A percentile compares a stretch with the other conserved stretches of the same genome.
Conservation (phyloP, 192 early-diverging fungal species). For the Coemansia sp. region DNA sequence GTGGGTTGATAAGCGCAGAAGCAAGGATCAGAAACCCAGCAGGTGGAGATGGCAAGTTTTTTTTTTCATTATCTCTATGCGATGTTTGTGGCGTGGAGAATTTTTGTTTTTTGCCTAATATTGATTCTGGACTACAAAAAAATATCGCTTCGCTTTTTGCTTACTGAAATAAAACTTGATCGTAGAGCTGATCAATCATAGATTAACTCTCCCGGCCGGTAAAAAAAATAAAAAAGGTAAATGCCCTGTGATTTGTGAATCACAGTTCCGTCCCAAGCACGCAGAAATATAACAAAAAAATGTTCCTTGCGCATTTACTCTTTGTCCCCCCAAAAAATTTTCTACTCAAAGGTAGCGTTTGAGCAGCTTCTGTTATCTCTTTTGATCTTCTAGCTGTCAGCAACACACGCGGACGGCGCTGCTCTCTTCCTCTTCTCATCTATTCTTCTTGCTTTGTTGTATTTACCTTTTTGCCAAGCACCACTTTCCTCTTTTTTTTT, state of each 20-base stretch:
- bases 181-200: neutral
- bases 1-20: neutral
- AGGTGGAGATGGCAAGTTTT: no score
- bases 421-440: neutral
- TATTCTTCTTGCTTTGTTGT: neutral
- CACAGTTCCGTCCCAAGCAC: neutral
- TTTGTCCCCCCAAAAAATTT: neutral
- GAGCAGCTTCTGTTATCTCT: neutral
- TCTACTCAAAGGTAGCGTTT: neutral
- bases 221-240: neutral
- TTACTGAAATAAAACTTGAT: neutral
- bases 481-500: constrained; percentile 8
- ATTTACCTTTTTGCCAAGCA: neutral
- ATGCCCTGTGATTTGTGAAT: neutral
- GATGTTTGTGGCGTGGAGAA: no score
- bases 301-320: neutral
- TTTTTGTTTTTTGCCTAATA: no score
- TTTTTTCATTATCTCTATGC: no score
- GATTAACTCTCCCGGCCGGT: neutral
- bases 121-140: neutral
- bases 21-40: neutral
- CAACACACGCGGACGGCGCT: no score
- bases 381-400: neutral
- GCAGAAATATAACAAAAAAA: neutral
- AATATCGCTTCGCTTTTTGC: neutral